These are phyloP conservation scores for Aspergillus kassunensis DNA, from an alignment of 495 filamentous ascomycete species.

Conservation along the genomic window DNA sequence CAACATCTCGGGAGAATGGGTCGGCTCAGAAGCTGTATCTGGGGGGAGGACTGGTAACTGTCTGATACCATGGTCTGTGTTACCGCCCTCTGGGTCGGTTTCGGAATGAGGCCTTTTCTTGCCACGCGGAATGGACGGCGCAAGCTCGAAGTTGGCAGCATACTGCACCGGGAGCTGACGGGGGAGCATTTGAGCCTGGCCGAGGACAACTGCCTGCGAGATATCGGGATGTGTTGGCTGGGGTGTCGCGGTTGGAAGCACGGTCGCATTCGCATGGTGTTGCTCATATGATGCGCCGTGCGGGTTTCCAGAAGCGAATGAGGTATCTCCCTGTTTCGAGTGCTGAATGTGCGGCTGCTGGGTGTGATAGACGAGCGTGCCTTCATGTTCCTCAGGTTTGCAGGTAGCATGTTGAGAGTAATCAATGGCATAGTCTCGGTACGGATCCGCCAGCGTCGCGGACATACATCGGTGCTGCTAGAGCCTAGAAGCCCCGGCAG, in stretches of 20 bases:
- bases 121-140: conserved; percentile 24
- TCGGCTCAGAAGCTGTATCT: conserved; percentile 20
- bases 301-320: conserved; percentile 28
- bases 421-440: conserved; percentile 38
- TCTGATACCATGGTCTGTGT: conserved; percentile 25
- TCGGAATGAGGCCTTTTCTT: conserved; percentile 32
- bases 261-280: conserved; percentile 29
- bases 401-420: conserved; percentile 34
- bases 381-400: conserved; percentile 31
- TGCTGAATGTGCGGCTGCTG: conserved; percentile 29
- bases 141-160: conserved; percentile 26
- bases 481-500: conserved; percentile 37
- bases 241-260: conserved; percentile 25
- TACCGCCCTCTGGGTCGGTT: conserved; percentile 21
- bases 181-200: conserved; percentile 31
- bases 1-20: conserved; percentile 30
- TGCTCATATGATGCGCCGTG: conserved; percentile 31
- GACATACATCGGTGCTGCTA: conserved; percentile 43
- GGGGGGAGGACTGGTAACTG: conserved; percentile 30
- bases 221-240: conserved; percentile 27
- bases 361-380: conserved; percentile 32
- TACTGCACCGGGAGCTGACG: conserved; percentile 34
- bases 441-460: conserved; percentile 40
- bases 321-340: conserved; percentile 25
- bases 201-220: conserved; percentile 25